Evolutionary conservation across 305 asterid species (phyloP).

Genomic region (Solanum chacoense): DNA sequence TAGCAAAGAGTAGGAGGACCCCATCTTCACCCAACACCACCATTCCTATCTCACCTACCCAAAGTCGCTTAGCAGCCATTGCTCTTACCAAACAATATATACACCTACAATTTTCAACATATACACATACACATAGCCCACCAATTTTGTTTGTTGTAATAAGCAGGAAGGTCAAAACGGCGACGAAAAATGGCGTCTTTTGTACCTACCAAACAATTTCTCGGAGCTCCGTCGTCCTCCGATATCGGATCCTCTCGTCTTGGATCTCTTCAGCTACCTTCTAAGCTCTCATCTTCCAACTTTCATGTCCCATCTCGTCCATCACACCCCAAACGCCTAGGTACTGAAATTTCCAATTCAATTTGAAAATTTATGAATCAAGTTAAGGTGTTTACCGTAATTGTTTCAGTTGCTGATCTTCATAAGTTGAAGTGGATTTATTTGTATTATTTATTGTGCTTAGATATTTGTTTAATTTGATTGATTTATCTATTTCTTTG

Average conservation of each 20-base stretch:
- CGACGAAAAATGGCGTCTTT: conserved; percentile 30
- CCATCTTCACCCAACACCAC: not conserved
- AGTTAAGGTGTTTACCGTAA: not conserved
- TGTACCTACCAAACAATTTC: conserved; percentile 36
- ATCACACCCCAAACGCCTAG: conserved; percentile 43
- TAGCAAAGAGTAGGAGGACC: not conserved
- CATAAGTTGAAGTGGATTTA: not conserved
- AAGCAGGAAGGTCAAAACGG: not conserved
- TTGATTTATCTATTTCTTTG: not conserved
- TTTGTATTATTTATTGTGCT: not conserved
- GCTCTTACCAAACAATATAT: not conserved
- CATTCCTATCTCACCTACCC: not conserved
- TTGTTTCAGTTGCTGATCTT: not conserved
- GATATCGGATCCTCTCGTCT: conserved; percentile 28
- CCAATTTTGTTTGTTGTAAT: not conserved
- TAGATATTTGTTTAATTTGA: not conserved
- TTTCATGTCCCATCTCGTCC: conserved; percentile 44
- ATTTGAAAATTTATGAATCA: not conserved
- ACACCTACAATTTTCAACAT: not conserved
- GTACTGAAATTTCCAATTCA: conserved; percentile 16
- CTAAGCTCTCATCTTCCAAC: conserved; percentile 22
- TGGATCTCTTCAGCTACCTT: conserved; percentile 35
- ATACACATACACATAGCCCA: not conserved
- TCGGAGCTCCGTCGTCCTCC: conserved; percentile 34
- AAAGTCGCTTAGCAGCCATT: not conserved